Evolutionary conservation across 2,329 filamentous ascomycete species (phyloP), one percentile per base, ranked within the genome.

Genomic region (Ophiostoma ips): DNA sequence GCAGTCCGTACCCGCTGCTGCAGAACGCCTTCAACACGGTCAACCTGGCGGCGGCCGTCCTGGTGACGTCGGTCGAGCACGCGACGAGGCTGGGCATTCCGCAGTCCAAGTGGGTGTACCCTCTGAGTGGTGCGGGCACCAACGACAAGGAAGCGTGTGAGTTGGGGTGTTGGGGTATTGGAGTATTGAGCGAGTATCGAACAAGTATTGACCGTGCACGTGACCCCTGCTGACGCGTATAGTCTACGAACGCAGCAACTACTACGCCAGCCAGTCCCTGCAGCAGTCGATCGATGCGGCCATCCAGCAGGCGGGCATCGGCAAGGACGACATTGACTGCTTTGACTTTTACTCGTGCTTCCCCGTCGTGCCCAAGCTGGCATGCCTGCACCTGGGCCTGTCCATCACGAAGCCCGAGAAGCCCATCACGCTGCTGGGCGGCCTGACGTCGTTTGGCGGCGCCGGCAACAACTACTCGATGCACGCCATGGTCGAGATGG

Each of bases 401-500:
- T 49, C 46, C 2, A 36, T 50, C 3, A 40, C 44, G 3, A 19
- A 18, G 2, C 49, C 52, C 0, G 21, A 33, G 10, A 53, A 53
- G 33, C 46, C 52, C 3, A 52, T 53, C 10, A 24, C 50, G 11
- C 31, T 53, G 15, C 50, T 53, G 1, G 52, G 52, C 3, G 52
- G 52, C 11, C 38, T 53, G 5, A 52, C 52, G 18, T 53, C 52
- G 1, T 53, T 53, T 48, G 52, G 52, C n/a, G 52, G 52, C n/a
- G 52, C 52, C 11, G 52, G 52, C 12, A 53, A 53, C 49, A 53
- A 53, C 33, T 53, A 53, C 33, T 53, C 52, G 9, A 51, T 53
- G 49, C 52, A 53, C 21, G 52, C 52, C 21, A 35, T 53, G 21
- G 46, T 51, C 3, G 49, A 49, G 31, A 52, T 53, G 46, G 38